Evolutionary conservation across 2,329 filamentous ascomycete genomes (phyloP), one percentile per base, ranked within the genome.

Genomic region (Pseudogymnoascus pannorum): DNA sequence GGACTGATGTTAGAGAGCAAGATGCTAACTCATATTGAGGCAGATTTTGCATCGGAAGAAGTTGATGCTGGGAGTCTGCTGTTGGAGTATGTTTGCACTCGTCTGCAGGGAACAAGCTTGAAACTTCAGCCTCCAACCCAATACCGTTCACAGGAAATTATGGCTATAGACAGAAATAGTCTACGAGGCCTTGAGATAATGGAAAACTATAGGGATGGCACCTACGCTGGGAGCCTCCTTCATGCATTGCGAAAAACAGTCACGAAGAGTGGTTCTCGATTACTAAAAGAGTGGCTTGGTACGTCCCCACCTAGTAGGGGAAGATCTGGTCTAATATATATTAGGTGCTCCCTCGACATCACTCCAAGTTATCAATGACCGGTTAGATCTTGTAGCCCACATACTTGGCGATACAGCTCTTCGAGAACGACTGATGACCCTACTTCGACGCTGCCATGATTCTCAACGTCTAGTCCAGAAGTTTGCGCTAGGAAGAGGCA

Each of bases 151-250:
- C 79, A 89, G 70, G 85, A 95, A 64, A 86, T 88, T 65, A 94
- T 99, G 90, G 82, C 78, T 58, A 95, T 99, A 66, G 94, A 99
- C 76, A 92, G 88, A 71, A 96, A 92, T 70, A 97, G 89, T 66
- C 81, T 99, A 75, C 84, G 90, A 63, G 91, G 92, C 1, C 80
- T 99, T 4, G 94, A 99, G 73, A 90, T 99, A 66, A 86, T 91
- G 66, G 86, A 87, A 71, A 97, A 94, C 0, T 85, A 96, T 58
- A 84, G 88, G 57, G 93, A 97, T 68, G 87, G 89, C 2, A 75
- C 81, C 18, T 88, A 88, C 38, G 86, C 88, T 65, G 94, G 94
- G 4, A 97, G 92, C 70, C 77, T 99, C 44, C 77, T 99, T 36
- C 92, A 97, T 75, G 89, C 91, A n/a, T 83, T 97, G 59, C 85